phyloP scores from a whole-genome alignment of 345 rosid species.

The Linum usitatissimum region DNA sequence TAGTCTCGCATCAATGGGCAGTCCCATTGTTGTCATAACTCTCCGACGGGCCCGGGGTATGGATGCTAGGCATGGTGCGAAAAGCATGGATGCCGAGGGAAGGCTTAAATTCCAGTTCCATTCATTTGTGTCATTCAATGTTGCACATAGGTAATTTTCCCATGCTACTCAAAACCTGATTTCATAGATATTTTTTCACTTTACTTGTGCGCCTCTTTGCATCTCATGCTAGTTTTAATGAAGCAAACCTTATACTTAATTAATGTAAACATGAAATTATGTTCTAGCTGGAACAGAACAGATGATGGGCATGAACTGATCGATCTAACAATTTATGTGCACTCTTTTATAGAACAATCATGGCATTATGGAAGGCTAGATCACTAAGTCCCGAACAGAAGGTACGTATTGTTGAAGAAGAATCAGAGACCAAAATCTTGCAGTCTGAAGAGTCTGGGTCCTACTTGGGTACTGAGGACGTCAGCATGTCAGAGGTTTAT shows the following conservation, averaged over 20 bases:
- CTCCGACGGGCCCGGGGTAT: slow-evolving; percentile 67
- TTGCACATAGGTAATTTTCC: slow-evolving; percentile 63
- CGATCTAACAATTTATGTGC: not conserved
- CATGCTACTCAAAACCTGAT: not conserved
- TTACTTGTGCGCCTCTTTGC: not conserved
- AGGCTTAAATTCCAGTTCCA: slow-evolving; percentile 91
- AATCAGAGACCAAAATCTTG: slow-evolving; percentile 61
- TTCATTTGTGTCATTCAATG: slow-evolving; percentile 84
- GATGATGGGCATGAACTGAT: too few relatives aligned
- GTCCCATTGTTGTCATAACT: slow-evolving; percentile 71
- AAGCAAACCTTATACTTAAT: too few relatives aligned
- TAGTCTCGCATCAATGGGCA: slow-evolving; percentile 86
- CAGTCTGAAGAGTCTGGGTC: slow-evolving; percentile 69
- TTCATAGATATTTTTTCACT: not conserved
- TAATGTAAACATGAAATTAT: too few relatives aligned
- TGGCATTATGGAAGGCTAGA: slow-evolving; percentile 94
- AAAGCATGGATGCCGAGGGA: slow-evolving; percentile 76
- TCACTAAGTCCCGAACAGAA: slow-evolving; percentile 91
- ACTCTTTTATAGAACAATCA: slow-evolving; percentile 56
- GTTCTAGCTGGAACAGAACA: too few relatives aligned
- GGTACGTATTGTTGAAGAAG: slow-evolving; percentile 82
- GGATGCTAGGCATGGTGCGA: slow-evolving; percentile 92
- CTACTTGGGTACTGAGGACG: slow-evolving; percentile 81
- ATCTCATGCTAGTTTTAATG: not conserved
- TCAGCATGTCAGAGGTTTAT: slow-evolving; percentile 65